Evolutionary conservation across 75 land plant species (phyloP).

Genomic region (Adiantum capillusveneris): DNA sequence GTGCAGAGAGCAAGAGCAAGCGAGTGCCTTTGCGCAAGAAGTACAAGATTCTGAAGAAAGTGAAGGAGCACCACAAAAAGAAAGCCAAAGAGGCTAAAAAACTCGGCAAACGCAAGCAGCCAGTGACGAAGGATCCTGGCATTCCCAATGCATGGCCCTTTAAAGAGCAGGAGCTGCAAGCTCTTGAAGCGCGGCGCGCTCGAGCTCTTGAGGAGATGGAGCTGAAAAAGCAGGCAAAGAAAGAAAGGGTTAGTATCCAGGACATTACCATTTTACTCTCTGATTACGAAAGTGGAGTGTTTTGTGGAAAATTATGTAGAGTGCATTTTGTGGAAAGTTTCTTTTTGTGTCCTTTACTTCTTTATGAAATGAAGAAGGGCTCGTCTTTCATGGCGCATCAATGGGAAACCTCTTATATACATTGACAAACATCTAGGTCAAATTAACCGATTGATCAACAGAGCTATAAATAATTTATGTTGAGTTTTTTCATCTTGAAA

Average conservation of each 20-base stretch:
- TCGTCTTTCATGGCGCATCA: too few relatives aligned
- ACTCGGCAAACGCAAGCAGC: conserved; percentile 46
- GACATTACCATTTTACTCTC: too few relatives aligned
- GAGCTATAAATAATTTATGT: not conserved
- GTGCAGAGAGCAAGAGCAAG: conserved; percentile 86
- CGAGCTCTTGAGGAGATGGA: conserved; percentile 65
- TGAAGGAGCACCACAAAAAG: conserved; percentile 80
- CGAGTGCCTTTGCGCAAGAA: conserved; percentile 71
- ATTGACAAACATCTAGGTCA: too few relatives aligned
- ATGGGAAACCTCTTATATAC: too few relatives aligned
- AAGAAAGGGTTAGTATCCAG: conserved; percentile 65
- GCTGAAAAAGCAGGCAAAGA: conserved; percentile 67
- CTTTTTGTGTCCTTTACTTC: too few relatives aligned
- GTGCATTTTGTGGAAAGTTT: too few relatives aligned
- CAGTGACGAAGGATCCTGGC: conserved; percentile 87
- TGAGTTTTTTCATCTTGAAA: not conserved
- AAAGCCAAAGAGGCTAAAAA: conserved; percentile 95
- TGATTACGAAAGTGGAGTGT: too few relatives aligned
- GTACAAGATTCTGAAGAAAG: conserved; percentile 67
- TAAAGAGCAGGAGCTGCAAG: conserved; percentile 88
- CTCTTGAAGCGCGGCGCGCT: conserved; percentile 69
- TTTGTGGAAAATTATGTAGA: too few relatives aligned
- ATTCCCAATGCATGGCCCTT: conserved; percentile 97
- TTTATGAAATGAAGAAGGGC: not conserved
- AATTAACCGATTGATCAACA: too few relatives aligned